Evolutionary conservation across 257 asterid species (phyloP), one percentile per base, ranked within the genome.

Genomic region (Hygrophila difformis): DNA sequence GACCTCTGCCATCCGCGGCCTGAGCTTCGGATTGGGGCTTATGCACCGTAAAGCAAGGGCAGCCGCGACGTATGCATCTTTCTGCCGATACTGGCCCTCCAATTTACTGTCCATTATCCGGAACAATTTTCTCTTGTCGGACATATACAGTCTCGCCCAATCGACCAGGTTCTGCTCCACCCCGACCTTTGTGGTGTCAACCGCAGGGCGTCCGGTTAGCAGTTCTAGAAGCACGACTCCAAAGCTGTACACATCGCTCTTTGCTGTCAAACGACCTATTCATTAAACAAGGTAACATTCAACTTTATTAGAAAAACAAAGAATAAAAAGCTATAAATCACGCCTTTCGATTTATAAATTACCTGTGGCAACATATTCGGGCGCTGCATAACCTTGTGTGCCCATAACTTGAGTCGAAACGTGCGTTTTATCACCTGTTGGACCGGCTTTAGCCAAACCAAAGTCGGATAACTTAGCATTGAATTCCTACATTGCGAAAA

Each of bases 351-450:
- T 2, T 24, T 24, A 24, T 24, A 24, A 47, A n/a, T n/a, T n/a
- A 44, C 73, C 67, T 38, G 94, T 83, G 82, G 79, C 71, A 22
- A 83, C 77, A 56, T 83, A 82, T 49, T 67, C 73, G 0, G 73
- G 73, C 10, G 73, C 73, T 5, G 73, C 73, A 13, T 67, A 67
- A 5, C 69, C 94, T 1, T 79, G 76, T 0, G 94, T 82, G 33
- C 94, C 94, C 92, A 82, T 82, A 35, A 79, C 79, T 18, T 85
- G 92, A 24, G 94, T 82, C 18, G 94, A 82, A 44, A 82, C 94
- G 17, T 82, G 94, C 11, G 94, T 73, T 24, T 76, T 74, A 73
- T 82, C 94, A 4, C 94, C 94, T 44, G 69, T 83, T 11, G 94
- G 94, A 22, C 94, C 94, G 45, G 80, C 94, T 57, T 82, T 82